A percentile compares a stretch with the other conserved stretches of the same genome.
Conservation (phyloP, 441 rosid species). For the Erodium trifolium region DNA sequence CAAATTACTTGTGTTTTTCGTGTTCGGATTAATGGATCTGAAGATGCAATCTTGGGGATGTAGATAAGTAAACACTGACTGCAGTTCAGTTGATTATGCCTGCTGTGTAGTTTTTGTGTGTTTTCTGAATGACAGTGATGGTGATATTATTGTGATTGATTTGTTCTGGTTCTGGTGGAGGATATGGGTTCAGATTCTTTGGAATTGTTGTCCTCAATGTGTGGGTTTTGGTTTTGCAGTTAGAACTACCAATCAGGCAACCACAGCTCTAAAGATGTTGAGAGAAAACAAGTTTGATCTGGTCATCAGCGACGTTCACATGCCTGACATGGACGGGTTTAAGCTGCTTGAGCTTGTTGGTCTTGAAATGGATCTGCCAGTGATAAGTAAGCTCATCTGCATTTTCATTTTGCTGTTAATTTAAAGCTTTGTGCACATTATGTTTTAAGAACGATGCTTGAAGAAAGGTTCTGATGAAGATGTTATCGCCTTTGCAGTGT, state of each 20-base stretch:
- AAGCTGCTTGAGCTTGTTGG: conserved; percentile 92
- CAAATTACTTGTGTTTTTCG: background rate
- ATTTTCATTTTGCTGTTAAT: conserved; percentile 3
- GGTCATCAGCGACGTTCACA: conserved; percentile 92
- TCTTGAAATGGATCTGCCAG: conserved; percentile 98
- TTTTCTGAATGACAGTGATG: no score
- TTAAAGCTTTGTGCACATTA: background rate
- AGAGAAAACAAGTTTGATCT: conserved; percentile 81
- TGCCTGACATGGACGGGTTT: conserved; percentile 99
- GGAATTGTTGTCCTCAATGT: conserved; percentile 3
- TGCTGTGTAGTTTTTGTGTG: no score
- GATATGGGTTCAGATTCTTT: conserved; percentile 4
- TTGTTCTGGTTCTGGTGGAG: no score
- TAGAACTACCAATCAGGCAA: conserved; percentile 67
- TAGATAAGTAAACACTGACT: no score
- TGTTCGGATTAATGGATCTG: background rate
- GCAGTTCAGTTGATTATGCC: no score
- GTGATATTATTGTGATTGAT: background rate
- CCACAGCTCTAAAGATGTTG: conserved; percentile 59
- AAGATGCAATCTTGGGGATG: no score
- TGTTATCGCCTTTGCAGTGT: conserved; percentile 41
- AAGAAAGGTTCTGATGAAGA: background rate
- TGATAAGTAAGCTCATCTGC: conserved; percentile 44
- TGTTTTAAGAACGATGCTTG: background rate
- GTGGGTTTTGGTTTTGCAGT: conserved; percentile 42